These are phyloP conservation scores for Cytospora leucostoma DNA, from an alignment of 2,329 filamentous ascomycete species.

Conservation along the genomic window DNA sequence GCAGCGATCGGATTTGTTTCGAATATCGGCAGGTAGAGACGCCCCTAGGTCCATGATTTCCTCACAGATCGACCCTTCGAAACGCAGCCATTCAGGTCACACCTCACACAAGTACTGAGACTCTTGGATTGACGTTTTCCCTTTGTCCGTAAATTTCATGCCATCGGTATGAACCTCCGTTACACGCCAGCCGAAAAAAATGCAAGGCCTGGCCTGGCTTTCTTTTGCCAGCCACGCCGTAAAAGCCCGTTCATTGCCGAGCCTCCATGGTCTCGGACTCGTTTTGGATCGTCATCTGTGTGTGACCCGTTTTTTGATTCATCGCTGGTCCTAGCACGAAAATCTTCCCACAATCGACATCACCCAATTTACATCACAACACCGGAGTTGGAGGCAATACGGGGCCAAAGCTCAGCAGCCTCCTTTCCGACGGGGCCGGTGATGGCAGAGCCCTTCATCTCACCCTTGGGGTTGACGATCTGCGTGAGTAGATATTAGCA, in stretches of 20 bases:
- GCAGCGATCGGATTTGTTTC: background rate
- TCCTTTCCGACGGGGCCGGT: constrained; percentile 99
- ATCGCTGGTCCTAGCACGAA: constrained; percentile 28
- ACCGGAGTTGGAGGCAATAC: constrained; percentile 99
- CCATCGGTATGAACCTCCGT: constrained; percentile 39
- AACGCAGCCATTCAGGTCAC: background rate
- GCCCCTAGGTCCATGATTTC: background rate
- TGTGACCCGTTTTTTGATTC: constrained; percentile 30
- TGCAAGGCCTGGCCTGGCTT: constrained; percentile 29
- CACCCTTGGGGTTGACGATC: constrained; percentile 99
- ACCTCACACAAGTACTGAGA: background rate
- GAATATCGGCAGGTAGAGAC: background rate
- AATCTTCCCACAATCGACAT: constrained; percentile 20
- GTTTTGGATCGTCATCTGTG: constrained; percentile 21
- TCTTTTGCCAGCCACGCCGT: constrained; percentile 25
- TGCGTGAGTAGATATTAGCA: constrained; percentile 47
- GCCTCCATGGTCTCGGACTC: constrained; percentile 30
- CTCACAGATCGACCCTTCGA: background rate
- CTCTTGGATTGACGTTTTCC: constrained; percentile 18
- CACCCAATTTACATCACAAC: constrained; percentile 88
- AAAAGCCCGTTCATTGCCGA: constrained; percentile 37
- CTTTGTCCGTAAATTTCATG: constrained; percentile 35
- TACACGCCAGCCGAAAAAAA: constrained; percentile 38
- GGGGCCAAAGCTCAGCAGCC: constrained; percentile 98
- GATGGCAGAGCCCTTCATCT: constrained; percentile 99